Base-by-base conservation (phyloP, 768 basidiomycete genomes). In the Mycena kentingensis region DNA sequence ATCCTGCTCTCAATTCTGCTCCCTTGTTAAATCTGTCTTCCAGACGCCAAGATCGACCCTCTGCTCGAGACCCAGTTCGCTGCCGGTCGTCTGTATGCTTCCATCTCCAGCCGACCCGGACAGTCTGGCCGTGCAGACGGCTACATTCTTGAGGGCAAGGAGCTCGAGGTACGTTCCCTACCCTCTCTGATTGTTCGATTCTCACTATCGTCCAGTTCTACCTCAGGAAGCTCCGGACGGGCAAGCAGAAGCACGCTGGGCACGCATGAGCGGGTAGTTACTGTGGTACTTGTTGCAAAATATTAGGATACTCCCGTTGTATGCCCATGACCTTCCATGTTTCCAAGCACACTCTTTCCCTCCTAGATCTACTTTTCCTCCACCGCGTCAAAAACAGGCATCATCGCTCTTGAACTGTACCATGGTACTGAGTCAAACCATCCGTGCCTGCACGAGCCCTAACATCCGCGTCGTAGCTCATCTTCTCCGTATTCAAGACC, bases 401-500 rank as follows among this genome's bases (percentile, higher is more conserved):
- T n/a, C n/a, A n/a, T n/a, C n/a, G n/a, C n/a, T n/a, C n/a, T n/a
- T n/a, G n/a, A n/a, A n/a, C n/a, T n/a, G n/a, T 39, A 15, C 45
- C 36, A 60, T 60, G 58, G 58, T 60, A 46, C 26, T 35, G 1
- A 43, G 10, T 25, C 42, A 41, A 8, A 1, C 21, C 26, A 2
- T 19, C 13, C 19, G 48, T 50, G 6, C 43, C 32, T 49, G 25
- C 37, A 44, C 28, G 28, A 34, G 45, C 37, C 63, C 61, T 21
- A 61, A 35, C n/a, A n/a, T n/a, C n/a, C 31, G 31, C 22, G 46
- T 34, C 32, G 28, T 57, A 90, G 93, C 87, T 96, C 62, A 95
- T 93, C 60, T 93, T 92, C 76, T 98, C 95, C 38, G 95, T 98
- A 24, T 98, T 99, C 86, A 98, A 98, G 75, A 98, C 97, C 8